Base-by-base conservation (phyloP, 1,139 yeast species). In the Arxiozyma telluris region DNA sequence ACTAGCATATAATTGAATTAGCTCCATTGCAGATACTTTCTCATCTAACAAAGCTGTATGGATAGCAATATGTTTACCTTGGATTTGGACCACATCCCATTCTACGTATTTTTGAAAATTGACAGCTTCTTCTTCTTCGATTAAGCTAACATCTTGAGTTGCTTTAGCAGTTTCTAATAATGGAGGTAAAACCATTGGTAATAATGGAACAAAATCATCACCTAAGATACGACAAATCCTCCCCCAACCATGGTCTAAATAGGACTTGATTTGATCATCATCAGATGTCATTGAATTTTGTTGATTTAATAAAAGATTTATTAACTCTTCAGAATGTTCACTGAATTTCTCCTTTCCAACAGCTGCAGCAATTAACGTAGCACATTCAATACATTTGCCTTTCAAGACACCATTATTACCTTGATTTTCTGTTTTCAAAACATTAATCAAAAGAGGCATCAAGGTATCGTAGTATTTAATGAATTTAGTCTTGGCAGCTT, bases 241-340 rank as follows among this genome's bases (percentile, higher is more conserved):
- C 53, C 95, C 91, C 98, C 98, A 93, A 50, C 96, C 97, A 70
- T 89, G 96, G 62, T 90, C 96, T 61, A 93, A 77, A 64, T 89
- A 91, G 53, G 87, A 80, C 60, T 81, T 86, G 23, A 94, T 86
- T 44, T 96, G 96, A 67, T 91, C 97, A 64, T 89, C 96, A 49
- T 71, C 76, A 55, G 75, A 76, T 25, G 71, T 64, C 17, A 78
- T 72, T 38, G 78, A 74, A 54, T 79, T 78, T 72, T 93, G 98
- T 59, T 91, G 83, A 41, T 76, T 74, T 12, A 85, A 89, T 63
- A 90, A 84, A 34, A 87, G 73, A 60, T 82, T 82, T 54, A 91
- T 84, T 57, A 91, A 74, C 60, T 87, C 90, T 57, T 79, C 81
- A 47, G 88, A 82, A 64, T 87, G 89, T 27, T 88, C 84, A 23